phyloP scores from a whole-genome alignment of 192 early-diverging fungal genomes.

The Dissophora ornata region DNA sequence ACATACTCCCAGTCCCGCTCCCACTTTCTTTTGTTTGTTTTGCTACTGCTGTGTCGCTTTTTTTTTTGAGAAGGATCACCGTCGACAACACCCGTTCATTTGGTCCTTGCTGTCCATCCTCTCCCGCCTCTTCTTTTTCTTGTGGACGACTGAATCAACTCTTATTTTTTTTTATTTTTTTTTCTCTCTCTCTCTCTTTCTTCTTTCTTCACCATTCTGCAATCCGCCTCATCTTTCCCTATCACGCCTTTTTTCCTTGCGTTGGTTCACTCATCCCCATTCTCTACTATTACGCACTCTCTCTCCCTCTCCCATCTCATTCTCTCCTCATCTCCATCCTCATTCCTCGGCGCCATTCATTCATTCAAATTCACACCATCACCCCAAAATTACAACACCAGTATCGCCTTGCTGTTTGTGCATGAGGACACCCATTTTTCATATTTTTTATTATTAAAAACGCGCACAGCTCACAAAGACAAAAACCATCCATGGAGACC shows the following conservation, averaged over 20 bases:
- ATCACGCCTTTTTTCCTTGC: not conserved
- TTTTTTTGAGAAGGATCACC: no score
- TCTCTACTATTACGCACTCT: not conserved
- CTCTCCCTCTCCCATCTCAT: not conserved
- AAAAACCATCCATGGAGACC: no score
- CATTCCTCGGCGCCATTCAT: no score
- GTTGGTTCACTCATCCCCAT: not conserved
- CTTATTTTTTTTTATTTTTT: not conserved
- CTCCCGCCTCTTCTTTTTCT: not conserved
- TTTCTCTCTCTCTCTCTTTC: not conserved
- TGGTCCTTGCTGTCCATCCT: not conserved
- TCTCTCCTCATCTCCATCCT: not conserved
- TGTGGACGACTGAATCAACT: not conserved
- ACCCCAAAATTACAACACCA: constrained; percentile 1
- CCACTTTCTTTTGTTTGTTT: no score
- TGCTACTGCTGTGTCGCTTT: no score
- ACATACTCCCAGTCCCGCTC: no score
- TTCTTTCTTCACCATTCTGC: not conserved
- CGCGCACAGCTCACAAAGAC: no score
- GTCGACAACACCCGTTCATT: no score
- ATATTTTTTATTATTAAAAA: no score
- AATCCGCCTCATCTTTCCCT: not conserved
- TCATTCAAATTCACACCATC: not conserved
- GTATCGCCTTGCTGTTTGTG: no score
- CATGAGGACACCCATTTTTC: no score